These are phyloP conservation scores for Hemisphaericaspora nanyangensis DNA, from an alignment of 805 yeast genomes.

Conservation along the genomic window DNA sequence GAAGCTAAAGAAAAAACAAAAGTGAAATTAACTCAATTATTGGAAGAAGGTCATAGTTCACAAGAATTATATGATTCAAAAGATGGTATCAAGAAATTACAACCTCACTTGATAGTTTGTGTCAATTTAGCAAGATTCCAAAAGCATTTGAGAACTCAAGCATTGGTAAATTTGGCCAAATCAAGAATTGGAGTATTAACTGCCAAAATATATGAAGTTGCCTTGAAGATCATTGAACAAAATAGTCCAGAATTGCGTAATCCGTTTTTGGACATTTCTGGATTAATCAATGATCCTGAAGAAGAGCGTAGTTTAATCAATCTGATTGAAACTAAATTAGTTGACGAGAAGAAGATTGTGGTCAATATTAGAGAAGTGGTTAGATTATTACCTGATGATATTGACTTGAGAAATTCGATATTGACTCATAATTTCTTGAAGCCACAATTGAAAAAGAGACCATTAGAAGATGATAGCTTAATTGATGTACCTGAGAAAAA, in stretches of 20 bases:
- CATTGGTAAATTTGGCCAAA: constrained; percentile 58
- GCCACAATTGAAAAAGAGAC: constrained; percentile 21
- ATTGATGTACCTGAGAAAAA: constrained; percentile 15
- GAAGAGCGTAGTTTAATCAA: constrained; percentile 24
- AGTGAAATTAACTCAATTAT: constrained; percentile 27
- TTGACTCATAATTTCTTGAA: constrained; percentile 39
- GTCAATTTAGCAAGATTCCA: constrained; percentile 65
- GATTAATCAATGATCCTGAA: constrained; percentile 50
- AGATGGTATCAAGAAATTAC: constrained; percentile 42
- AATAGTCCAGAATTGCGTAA: constrained; percentile 42
- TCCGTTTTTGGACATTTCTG: constrained; percentile 42
- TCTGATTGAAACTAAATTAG: constrained; percentile 29
- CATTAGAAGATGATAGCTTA: constrained; percentile 10
- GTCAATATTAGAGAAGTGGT: constrained; percentile 31
- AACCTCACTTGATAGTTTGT: constrained; percentile 48
- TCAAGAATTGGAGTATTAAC: constrained; percentile 70
- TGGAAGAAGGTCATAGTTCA: constrained; percentile 26
- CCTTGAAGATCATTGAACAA: constrained; percentile 57
- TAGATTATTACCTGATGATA: constrained; percentile 32
- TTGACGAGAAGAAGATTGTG: constrained; percentile 32
- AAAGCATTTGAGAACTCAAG: constrained; percentile 60
- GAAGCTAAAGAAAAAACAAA: constrained; percentile 61
- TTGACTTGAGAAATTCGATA: constrained; percentile 46
- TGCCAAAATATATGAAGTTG: constrained; percentile 57
- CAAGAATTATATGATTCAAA: constrained; percentile 22